Conservation (phyloP, 176 grass and related monocot species). For the Secale cereale region DNA sequence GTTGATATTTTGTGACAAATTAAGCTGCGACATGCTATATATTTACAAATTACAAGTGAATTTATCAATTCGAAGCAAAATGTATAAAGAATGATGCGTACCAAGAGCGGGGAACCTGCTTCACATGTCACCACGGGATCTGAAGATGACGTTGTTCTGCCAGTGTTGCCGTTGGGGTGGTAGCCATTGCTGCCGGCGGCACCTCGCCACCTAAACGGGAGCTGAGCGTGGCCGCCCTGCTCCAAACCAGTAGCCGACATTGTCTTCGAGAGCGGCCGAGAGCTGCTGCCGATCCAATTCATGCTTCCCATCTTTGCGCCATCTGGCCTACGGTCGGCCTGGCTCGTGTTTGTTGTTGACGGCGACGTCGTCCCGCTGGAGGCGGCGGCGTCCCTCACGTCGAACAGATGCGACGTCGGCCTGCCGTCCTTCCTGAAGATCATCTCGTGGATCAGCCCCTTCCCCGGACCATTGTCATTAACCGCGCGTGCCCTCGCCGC, state of each 20-base stretch:
- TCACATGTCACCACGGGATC: constrained; percentile 25
- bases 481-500: constrained; percentile 15
- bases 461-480: constrained; percentile 32
- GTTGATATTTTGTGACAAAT: neutral
- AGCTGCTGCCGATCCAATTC: constrained; percentile 33
- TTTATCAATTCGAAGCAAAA: neutral
- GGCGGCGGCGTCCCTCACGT: constrained; percentile 38
- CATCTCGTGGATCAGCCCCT: constrained; percentile 75
- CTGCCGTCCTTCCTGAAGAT: constrained; percentile 66
- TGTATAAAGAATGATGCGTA: constrained; percentile 2
- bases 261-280: constrained; percentile 12
- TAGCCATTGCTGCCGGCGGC: neutral
- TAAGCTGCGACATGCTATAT: neutral
- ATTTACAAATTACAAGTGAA: neutral
- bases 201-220: constrained; percentile 23
- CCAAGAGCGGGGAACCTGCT: constrained; percentile 33
- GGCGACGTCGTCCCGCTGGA: neutral
- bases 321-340: neutral
- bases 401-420: constrained; percentile 41
- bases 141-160: constrained; percentile 24
- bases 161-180: constrained; percentile 14
- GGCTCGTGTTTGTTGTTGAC: neutral
- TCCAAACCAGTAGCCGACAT: constrained; percentile 5
- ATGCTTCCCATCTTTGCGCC: constrained; percentile 14
- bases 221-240: neutral